Base-by-base conservation (phyloP, 257 asterid genomes). In the Ehretia macrophylla region DNA sequence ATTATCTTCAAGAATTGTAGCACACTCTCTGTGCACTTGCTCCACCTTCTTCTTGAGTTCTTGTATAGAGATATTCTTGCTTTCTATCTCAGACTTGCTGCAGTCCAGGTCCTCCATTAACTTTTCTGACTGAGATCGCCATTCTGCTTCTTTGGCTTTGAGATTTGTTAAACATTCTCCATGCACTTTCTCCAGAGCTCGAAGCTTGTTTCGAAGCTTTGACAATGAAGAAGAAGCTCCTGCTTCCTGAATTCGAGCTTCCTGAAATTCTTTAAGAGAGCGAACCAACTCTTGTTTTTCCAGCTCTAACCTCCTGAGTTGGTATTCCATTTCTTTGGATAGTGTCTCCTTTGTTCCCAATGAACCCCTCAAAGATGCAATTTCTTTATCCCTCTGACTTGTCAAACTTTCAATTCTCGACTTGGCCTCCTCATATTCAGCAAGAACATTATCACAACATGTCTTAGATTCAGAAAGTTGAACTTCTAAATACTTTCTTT, bases 291-390 rank as follows among this genome's bases (percentile, higher is more conserved):
- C 99, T 64, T 76, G 70, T 68, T 84, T 92, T 66, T 88, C 99
- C 70, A 76, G 91, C 73, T 88, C 87, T 75, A 78, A 59, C 71
- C 74, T 80, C 69, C 73, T 81, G 68, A 81, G 77, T 68, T 81
- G 95, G 67, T 92, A 84, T 74, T 88, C 91, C 93, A 83, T 88
- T 68, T 92, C 99, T 62, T 77, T 92, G 80, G 81, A 77, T 56
- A 73, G 81, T 52, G 79, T 56, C 60, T 88, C 95, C 67, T 74
- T 84, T 38, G 83, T 71, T 17, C 83, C 77, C 87, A 84, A 67
- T 1, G 80, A 65, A 68, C 87, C 82, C 62, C 97, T 79, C 70
- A 86, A 53, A 68, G 54, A 63, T 0, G 85, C 90, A 9, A 88
- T 81, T 56, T 92, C 96, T 68, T 81, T 80, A 75, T 83, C 95